Conservation (phyloP, 805 yeast genomes). For the Hanseniaspora thailandica region DNA sequence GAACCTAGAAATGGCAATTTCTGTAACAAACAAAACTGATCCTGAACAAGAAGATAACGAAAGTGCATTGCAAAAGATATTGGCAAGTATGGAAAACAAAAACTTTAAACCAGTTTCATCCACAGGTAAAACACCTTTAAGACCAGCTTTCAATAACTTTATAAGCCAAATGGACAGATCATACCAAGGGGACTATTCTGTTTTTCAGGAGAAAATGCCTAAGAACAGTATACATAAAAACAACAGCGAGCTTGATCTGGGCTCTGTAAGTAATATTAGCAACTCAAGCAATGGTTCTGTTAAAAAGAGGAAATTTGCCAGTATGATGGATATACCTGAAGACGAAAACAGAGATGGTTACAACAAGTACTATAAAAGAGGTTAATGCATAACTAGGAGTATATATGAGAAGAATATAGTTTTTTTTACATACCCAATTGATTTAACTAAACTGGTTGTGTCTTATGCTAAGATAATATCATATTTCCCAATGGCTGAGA, state of each 20-base stretch:
- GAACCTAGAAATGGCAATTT: conserved; percentile 8
- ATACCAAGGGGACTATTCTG: background rate
- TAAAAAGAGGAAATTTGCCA: conserved; percentile 8
- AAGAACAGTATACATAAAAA: background rate
- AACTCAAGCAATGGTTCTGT: conserved; percentile 1
- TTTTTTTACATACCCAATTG: background rate
- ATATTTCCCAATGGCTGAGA: conserved; percentile 42
- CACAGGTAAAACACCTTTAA: conserved; percentile 19
- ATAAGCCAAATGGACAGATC: background rate
- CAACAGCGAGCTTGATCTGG: background rate
- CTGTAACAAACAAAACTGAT: background rate
- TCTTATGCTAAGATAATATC: conserved; percentile 29
- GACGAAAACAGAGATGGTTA: background rate
- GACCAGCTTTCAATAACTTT: conserved; percentile 1
- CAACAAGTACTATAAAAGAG: background rate
- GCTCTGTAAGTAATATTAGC: background rate
- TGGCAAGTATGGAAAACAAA: conserved; percentile 16
- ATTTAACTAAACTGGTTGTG: no score
- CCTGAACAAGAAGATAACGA: conserved; percentile 11
- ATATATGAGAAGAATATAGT: no score
- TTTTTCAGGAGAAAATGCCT: background rate
- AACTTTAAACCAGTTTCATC: conserved; percentile 18
- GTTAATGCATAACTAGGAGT: no score
- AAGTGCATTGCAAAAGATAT: conserved; percentile 9
- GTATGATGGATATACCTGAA: background rate